Evolutionary conservation across 108 stramenopile genomes (phyloP), one percentile per base, ranked within the genome.

Genomic region (Bacterosira constricta): DNA sequence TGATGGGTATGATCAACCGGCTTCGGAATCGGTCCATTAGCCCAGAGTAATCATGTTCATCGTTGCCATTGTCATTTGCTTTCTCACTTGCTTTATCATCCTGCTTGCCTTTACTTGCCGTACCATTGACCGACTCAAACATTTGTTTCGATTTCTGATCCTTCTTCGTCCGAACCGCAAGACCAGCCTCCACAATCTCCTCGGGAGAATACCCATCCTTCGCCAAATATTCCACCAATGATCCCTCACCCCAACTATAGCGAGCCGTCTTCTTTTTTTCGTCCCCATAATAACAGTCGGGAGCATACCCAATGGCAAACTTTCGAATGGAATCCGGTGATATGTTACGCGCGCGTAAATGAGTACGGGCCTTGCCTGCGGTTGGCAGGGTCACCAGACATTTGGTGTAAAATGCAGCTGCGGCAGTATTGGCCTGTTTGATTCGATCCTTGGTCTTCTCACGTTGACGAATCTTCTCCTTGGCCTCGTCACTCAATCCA

Each of bases 271-370:
- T 52, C 13, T 38, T 70, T 6, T 57, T 32, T 20, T 63, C 73
- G 35, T 64, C 56, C 10, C 76, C 74, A 71, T 77, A 89, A 61
- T 95, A 95, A 26, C 77, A 77, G 72, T 95, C 93, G 30, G 96
- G 96, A 29, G 95, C 91, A 87, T 87, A 97, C 20, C 97, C 97
- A 38, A 97, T 58, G 20, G 89, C 81, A 77, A 96, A 97, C 13
- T 78, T 69, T 54, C 78, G 74, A 12, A 88, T 86, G 0, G 90
- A 90, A 18, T 45, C 68, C 20, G 95, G 93, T 23, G 84, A 67
- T 25, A 87, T 62, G 8, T 82, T 88, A 32, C 94, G 71, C 15
- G 68, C 59, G 32, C 75, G 79, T 17, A 96, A 67, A 82, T 96
- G 87, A 30, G 77, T 54, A 30, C 97, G 77, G 3, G 88, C 89